phyloP scores from a whole-genome alignment of 2,329 filamentous ascomycete species.

The Apiospora rasikravindrae region DNA sequence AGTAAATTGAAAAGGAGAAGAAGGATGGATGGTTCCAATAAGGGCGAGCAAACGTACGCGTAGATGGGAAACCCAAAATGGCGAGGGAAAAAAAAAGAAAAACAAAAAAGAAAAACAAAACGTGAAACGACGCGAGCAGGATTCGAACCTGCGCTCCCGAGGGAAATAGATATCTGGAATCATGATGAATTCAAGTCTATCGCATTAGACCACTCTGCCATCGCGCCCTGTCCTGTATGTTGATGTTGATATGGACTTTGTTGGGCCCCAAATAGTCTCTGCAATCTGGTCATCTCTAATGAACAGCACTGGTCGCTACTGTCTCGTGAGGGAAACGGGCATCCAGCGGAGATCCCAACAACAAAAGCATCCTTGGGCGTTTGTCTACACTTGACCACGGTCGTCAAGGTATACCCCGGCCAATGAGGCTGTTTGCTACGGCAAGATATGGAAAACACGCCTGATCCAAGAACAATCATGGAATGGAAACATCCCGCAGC shows the following conservation, averaged over 20 bases:
- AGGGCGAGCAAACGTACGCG: background rate
- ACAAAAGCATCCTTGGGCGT: background rate
- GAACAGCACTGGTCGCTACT: too few species aligned
- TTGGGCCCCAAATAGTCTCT: background rate
- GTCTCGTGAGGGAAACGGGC: background rate
- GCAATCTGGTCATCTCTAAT: background rate
- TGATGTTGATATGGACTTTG: background rate
- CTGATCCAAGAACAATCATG: background rate
- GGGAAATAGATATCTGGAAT: background rate
- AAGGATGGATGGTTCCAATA: background rate
- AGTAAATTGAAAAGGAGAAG: background rate
- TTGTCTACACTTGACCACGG: background rate
- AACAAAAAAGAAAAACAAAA: background rate
- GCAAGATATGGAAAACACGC: background rate
- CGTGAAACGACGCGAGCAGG: background rate
- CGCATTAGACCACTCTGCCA: conserved; percentile 5
- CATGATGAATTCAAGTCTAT: background rate
- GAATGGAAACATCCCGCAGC: background rate
- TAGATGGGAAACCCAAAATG: background rate
- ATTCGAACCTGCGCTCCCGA: background rate
- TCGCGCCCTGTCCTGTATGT: background rate
- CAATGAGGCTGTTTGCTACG: background rate
- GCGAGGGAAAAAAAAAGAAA: background rate
- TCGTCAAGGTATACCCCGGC: background rate
- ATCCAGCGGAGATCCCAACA: background rate